Base-by-base conservation (phyloP, 768 basidiomycete genomes). In the Cubamyces lactineus region DNA sequence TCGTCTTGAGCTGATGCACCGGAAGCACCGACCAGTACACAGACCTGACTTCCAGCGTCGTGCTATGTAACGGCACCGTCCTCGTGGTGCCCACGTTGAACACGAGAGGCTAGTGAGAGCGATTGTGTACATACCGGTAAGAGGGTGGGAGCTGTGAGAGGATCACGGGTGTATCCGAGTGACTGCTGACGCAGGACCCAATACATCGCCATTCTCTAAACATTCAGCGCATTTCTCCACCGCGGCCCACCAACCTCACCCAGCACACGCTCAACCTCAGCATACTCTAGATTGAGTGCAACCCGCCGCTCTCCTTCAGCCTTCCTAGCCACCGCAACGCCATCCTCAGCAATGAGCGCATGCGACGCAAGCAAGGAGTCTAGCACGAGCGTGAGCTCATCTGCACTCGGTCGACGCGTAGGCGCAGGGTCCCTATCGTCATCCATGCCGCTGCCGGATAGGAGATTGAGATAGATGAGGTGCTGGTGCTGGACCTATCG, bases 211-310 rank as follows among this genome's bases (percentile, higher is more conserved):
- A 24, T 13, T 13, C 49, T 9, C 13, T 67, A 53, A 74, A 70
- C 69, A 56, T 71, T 70, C 34, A 82, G 71, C 5, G 76, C 76
- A 70, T 78, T 88, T 76, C 83, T 85, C 91, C 91, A 92, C 9
- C 70, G 70, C 21, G 74, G 66, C 16, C 90, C 89, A 6, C 93
- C 94, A 19, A 92, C 82, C 58, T 93, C 92, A 46, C 91, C 84
- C 49, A 98, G 76, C 24, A 93, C 90, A 57, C 92, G 80, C 74
- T 95, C 92, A 0, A 96, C 89, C 66, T 97, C 95, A 0, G 78
- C 79, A 63, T 87, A 85, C 72, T 96, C 95, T 63, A 96, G 70
- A 69, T 93, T 94, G n/a, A 96, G 76, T 61, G 93, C 75, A 0
- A 96, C 79, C 67, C 86, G 84, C 62, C 90, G 78, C 58, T 95